Evolutionary conservation across 2,329 filamentous ascomycete genomes (phyloP).

Genomic region (Phaeosphaeria sp.): DNA sequence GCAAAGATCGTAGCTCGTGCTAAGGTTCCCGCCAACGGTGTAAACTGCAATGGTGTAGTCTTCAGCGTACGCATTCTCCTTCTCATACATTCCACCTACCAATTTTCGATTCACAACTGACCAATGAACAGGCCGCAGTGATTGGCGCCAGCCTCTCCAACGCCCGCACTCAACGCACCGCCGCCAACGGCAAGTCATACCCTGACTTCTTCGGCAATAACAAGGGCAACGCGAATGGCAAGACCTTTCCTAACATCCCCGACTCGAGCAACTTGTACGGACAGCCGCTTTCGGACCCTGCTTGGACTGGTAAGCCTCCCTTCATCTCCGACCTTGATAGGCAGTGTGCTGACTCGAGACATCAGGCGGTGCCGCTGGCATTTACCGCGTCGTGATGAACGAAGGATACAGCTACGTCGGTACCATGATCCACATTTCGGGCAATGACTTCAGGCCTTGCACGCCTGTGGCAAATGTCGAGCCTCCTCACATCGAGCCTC

Average conservation of each 20-base stretch:
- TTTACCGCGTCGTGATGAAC: not conserved
- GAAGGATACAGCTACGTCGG: not conserved
- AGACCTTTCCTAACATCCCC: not conserved
- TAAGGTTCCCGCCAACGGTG: not conserved
- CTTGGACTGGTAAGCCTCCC: not conserved
- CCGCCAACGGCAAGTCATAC: not conserved
- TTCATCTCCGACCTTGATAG: not conserved
- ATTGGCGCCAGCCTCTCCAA: not conserved
- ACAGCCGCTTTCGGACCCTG: not conserved
- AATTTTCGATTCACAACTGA: not conserved
- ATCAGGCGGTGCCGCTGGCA: not conserved
- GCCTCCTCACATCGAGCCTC: not conserved
- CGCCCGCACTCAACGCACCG: not conserved
- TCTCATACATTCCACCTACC: not conserved
- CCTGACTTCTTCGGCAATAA: slow-evolving; percentile 1
- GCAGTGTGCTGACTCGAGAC: not conserved
- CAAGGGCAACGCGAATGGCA: not conserved
- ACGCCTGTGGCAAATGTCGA: not conserved
- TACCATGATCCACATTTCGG: not conserved
- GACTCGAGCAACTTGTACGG: not conserved
- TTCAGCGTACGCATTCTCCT: not conserved
- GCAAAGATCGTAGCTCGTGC: not conserved
- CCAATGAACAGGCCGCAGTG: not conserved
- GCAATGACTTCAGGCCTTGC: not conserved
- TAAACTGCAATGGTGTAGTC: not conserved